A percentile compares a stretch with the other conserved stretches of the same genome.
Conservation (phyloP, 306 rosid genomes). For the Rosa multiflora region DNA sequence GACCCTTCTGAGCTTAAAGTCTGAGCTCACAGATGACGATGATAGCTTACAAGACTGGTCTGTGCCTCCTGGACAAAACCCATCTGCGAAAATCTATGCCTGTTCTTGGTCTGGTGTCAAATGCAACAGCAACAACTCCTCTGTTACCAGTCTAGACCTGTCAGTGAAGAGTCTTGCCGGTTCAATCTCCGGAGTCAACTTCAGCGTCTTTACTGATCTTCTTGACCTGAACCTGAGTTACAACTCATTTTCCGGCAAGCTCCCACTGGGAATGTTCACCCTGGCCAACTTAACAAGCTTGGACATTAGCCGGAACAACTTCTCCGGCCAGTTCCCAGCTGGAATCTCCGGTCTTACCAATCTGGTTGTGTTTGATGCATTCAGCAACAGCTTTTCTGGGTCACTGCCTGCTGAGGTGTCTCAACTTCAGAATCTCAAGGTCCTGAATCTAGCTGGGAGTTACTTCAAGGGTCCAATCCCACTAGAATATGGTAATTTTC, state of each 20-base stretch:
- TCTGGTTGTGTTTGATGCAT: constrained; percentile 68
- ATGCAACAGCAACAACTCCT: constrained; percentile 54
- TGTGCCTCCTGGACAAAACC: constrained; percentile 39
- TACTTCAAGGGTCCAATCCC: constrained; percentile 91
- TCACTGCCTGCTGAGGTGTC: constrained; percentile 65
- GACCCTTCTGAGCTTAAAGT: constrained; percentile 73
- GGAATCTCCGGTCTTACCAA: constrained; percentile 53
- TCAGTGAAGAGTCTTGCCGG: constrained; percentile 70
- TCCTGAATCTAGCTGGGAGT: constrained; percentile 85
- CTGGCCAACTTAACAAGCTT: constrained; percentile 59
- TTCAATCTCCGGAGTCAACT: constrained; percentile 41
- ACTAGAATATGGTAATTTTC: constrained; percentile 70
- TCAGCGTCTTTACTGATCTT: constrained; percentile 56
- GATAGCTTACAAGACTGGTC: constrained; percentile 68
- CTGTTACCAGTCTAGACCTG: constrained; percentile 68
- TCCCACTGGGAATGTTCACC: constrained; percentile 64
- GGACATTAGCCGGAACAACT: constrained; percentile 84
- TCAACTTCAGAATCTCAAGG: constrained; percentile 47
- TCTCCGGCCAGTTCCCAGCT: constrained; percentile 72
- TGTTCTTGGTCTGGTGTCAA: constrained; percentile 90
- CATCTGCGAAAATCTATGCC: constrained; percentile 46
- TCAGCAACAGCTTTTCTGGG: constrained; percentile 89
- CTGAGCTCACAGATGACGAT: constrained; percentile 56
- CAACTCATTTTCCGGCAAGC: constrained; percentile 69
- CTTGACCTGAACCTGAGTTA: constrained; percentile 67